These are phyloP conservation scores for Scedosporium apiospermum DNA, from an alignment of 2,329 filamentous ascomycete species.

Conservation along the genomic window DNA sequence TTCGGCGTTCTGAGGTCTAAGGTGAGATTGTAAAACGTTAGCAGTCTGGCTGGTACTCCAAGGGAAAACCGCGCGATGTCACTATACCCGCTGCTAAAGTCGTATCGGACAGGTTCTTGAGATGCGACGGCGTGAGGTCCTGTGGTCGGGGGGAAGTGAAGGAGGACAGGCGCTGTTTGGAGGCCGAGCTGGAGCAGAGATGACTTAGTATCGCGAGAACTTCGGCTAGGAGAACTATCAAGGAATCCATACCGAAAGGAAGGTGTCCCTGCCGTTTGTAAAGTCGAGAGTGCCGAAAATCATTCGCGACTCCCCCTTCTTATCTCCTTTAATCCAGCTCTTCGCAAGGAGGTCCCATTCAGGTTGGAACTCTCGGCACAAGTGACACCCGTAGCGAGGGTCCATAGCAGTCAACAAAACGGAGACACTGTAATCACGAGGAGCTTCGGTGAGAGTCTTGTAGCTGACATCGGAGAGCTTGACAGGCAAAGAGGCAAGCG, in stretches of 20 bases:
- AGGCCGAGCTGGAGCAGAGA: constrained; percentile 60
- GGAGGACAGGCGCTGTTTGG: constrained; percentile 84
- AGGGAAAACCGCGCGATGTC: background rate
- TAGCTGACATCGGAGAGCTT: constrained; percentile 73
- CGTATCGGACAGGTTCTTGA: constrained; percentile 64
- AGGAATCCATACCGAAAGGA: constrained; percentile 61
- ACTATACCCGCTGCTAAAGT: constrained; percentile 71
- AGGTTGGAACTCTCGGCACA: constrained; percentile 86
- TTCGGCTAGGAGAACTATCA: background rate
- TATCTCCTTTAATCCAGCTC: constrained; percentile 83
- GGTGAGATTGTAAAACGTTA: background rate
- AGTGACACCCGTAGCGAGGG: constrained; percentile 68
- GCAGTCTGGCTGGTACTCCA: background rate
- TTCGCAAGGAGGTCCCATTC: constrained; percentile 84
- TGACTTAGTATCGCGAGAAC: background rate
- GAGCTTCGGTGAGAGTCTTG: constrained; percentile 61
- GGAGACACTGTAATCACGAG: constrained; percentile 74
- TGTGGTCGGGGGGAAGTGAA: constrained; percentile 72
- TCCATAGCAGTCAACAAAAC: constrained; percentile 85
- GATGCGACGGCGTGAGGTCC: constrained; percentile 69
- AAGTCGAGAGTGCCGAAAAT: constrained; percentile 87
- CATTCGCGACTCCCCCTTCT: constrained; percentile 59
- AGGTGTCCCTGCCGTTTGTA: constrained; percentile 68
- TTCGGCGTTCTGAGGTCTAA: constrained; percentile 67
- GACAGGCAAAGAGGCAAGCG: constrained; percentile 55